Base-by-base conservation (phyloP, 1,284 basidiomycete genomes). In the Trametes versicolor region DNA sequence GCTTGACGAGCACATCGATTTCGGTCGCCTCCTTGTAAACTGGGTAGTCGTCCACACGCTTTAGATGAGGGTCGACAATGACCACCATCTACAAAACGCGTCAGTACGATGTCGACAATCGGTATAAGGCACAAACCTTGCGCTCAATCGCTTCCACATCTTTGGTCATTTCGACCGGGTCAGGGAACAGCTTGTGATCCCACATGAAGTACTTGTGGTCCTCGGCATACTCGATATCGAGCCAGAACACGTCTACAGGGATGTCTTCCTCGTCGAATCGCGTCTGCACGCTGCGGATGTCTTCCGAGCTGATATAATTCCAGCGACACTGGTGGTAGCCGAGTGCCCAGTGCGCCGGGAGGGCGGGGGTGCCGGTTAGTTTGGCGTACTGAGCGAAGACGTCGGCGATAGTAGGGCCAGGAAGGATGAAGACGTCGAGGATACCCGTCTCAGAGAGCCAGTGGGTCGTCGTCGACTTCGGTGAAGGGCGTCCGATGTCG, bases 171-270 rank as follows among this genome's bases (percentile, higher is more conserved):
- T 92, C 89, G 32, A 95, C 90, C 0, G 98, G 97, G 74, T 98
- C 92, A 10, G 96, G 95, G 89, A 99, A 99, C 48, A 84, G 86
- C 79, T 92, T 93, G 69, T 91, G 83, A 74, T 99, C 91, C 98
- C 98, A 99, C 63, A 99, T 94, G 78, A 99, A 97, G 84, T 99
- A 99, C 79, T 96, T 94, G 81, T 98, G 96, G 56, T 96, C 94
- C 61, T 94, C 90, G 0, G 96, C 85, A 76, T 98, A 97, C 78
- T 99, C 98, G 73, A 99, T 99, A 79, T 99, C 98, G 50, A 99
- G 87, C 98, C 98, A 99, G 74, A 99, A 93, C 8, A 98, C 96
- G 74, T 99, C 98, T 41, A 99, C 89, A 0, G 98, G 97, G 60
- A 99, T 96, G 73, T 98, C 94, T 41, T 92, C 92, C 70, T 95